Evolutionary conservation across 2,329 filamentous ascomycete species (phyloP).

Genomic region (Delphinella strobiligena): DNA sequence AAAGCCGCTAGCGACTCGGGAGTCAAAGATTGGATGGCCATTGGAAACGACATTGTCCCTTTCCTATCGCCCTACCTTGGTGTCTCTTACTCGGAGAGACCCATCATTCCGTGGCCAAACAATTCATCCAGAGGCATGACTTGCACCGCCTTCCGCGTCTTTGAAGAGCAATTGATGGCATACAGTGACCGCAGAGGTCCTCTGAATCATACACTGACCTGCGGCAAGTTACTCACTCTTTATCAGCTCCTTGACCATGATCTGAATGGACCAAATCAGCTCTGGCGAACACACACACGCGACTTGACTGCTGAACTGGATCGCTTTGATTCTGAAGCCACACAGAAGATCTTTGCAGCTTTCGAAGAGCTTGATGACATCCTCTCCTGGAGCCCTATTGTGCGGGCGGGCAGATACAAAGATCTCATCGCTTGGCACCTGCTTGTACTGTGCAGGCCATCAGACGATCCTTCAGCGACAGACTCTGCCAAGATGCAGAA

Average conservation of each 20-base stretch:
- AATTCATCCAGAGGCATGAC: constrained; percentile 4
- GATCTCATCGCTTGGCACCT: constrained; percentile 2
- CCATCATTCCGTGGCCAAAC: constrained; percentile 6
- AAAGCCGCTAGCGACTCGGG: not conserved
- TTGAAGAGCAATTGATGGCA: constrained; percentile 1
- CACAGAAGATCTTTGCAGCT: not conserved
- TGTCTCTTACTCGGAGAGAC: not conserved
- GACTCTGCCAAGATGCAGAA: constrained; percentile 5
- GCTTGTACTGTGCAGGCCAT: too few species aligned
- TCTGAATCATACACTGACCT: too few species aligned
- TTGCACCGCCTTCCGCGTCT: constrained; percentile 1
- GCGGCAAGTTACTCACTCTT: too few species aligned
- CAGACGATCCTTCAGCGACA: constrained; percentile 1
- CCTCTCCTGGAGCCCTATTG: not conserved
- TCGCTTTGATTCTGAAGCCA: not conserved
- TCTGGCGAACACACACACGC: too few species aligned
- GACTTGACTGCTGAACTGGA: too few species aligned
- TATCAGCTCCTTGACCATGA: too few species aligned
- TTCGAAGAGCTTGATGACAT: constrained; percentile 4
- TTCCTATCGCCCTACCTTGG: constrained; percentile 4
- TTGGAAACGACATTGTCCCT: constrained; percentile 2
- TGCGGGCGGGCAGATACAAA: constrained; percentile 3
- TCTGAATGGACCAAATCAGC: too few species aligned
- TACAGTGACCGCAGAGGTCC: not conserved
- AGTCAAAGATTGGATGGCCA: constrained; percentile 6